phyloP scores from a whole-genome alignment of 2,329 filamentous ascomycete species.

The Nothophaeocryptopus gaeumannii region DNA sequence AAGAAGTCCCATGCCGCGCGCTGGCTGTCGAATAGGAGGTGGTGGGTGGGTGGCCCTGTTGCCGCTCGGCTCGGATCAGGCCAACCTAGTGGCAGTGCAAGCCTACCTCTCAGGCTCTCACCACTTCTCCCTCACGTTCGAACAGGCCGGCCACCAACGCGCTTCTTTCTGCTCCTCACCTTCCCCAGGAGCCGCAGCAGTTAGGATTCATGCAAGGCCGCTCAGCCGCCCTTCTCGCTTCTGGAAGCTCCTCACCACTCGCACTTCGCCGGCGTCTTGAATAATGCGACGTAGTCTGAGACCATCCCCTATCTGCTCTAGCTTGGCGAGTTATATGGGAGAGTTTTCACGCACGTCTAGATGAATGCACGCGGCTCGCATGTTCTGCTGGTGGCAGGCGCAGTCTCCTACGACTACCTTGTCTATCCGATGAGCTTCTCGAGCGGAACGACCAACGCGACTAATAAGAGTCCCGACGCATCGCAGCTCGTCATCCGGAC shows the following conservation, averaged over 20 bases:
- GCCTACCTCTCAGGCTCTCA: too few relatives aligned
- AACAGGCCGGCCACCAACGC: neutral
- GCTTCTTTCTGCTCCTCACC: neutral
- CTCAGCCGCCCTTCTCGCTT: neutral
- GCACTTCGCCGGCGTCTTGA: too few relatives aligned
- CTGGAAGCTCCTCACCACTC: too few relatives aligned
- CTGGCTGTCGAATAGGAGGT: conserved; percentile 3
- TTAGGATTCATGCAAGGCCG: conserved; percentile 1
- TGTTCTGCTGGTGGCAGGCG: conserved; percentile 33
- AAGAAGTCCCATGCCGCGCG: conserved; percentile 1
- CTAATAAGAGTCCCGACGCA: conserved; percentile 16
- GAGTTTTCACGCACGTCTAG: conserved; percentile 5
- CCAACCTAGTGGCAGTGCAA: conserved; percentile 5
- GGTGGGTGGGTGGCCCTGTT: neutral
- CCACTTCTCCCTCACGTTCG: neutral
- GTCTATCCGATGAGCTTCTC: conserved; percentile 28
- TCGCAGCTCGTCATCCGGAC: conserved; percentile 32
- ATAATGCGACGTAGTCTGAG: too few relatives aligned
- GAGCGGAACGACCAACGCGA: neutral
- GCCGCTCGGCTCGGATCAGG: neutral
- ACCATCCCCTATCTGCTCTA: neutral
- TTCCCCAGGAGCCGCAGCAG: neutral
- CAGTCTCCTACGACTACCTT: conserved; percentile 34
- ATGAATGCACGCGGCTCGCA: conserved; percentile 25
- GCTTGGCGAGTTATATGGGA: conserved; percentile 17